Percentiles rank a stretch among this genome's conserved stretches.
Evolutionary conservation across 2,329 filamentous ascomycete species (phyloP).

Genomic region (Colletotrichum tamarilloi): DNA sequence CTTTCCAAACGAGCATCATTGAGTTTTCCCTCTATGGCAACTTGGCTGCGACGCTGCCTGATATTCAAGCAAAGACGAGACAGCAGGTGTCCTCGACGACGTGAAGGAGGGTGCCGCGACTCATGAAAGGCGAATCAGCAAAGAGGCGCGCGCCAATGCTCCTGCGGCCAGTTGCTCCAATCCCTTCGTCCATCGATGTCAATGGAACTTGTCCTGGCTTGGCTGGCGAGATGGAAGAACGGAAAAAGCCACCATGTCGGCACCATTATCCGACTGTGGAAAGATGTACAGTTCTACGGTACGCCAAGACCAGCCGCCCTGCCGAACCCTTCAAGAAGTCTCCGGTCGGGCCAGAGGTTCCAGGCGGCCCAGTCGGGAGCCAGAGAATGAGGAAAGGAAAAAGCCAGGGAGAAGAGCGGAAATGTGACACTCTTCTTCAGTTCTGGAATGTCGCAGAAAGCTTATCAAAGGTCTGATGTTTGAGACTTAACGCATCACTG

Average conservation of each 20-base stretch:
- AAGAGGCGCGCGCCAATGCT: slow-evolving; percentile 21
- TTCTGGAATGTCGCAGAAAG: slow-evolving; percentile 28
- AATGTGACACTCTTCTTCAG: not conserved
- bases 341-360: not conserved
- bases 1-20: slow-evolving; percentile 5
- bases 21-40: not conserved
- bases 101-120: slow-evolving; percentile 1
- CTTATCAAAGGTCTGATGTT: slow-evolving; percentile 4
- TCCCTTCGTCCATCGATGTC: not conserved
- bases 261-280: slow-evolving; percentile 16
- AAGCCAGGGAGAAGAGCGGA: not conserved
- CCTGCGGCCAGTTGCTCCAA: not conserved
- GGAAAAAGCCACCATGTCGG: slow-evolving; percentile 4
- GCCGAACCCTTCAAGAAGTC: not conserved
- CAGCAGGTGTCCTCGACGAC: not conserved
- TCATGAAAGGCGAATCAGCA: not conserved
- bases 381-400: not conserved
- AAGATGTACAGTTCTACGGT: slow-evolving; percentile 2
- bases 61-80: slow-evolving; percentile 29
- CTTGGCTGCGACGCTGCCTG: not conserved
- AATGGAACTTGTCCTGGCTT: no score
- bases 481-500: slow-evolving; percentile 9
- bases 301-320: slow-evolving; percentile 4
- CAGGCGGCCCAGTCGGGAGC: not conserved
- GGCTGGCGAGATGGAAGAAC: not conserved